Evolutionary conservation across 805 yeast species (phyloP).

Genomic region (baker's yeast (Saccharomyces cerevisiae)): DNA sequence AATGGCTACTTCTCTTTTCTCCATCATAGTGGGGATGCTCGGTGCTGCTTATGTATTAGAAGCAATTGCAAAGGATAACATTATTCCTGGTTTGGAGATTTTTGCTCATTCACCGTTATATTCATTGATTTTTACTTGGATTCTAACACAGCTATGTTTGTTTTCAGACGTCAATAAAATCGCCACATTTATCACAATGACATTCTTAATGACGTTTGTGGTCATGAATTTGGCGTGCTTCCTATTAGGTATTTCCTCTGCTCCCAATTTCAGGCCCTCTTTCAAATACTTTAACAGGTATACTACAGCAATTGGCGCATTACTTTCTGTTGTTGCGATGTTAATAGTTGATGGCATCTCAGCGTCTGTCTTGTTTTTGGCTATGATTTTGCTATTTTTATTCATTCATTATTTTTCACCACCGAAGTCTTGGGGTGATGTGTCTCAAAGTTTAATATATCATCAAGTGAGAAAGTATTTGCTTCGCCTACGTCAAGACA

Average conservation of each 20-base stretch:
- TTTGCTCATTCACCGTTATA: slow-evolving; percentile 61
- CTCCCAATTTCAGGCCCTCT: slow-evolving; percentile 97
- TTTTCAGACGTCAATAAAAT: slow-evolving; percentile 88
- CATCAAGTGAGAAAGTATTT: slow-evolving; percentile 91
- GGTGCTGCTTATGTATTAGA: slow-evolving; percentile 90
- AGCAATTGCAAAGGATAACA: slow-evolving; percentile 83
- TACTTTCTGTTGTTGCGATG: slow-evolving; percentile 74
- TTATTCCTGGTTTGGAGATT: slow-evolving; percentile 66
- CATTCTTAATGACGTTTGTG: slow-evolving; percentile 90
- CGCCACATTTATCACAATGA: slow-evolving; percentile 95
- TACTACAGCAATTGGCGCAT: slow-evolving; percentile 73
- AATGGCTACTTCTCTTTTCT: slow-evolving; percentile 79
- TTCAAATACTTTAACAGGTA: slow-evolving; percentile 76
- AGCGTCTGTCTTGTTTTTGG: slow-evolving; percentile 66
- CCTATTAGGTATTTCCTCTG: slow-evolving; percentile 75
- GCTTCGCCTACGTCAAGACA: slow-evolving; percentile 74
- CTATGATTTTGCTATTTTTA: slow-evolving; percentile 57
- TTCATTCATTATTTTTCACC: slow-evolving; percentile 86
- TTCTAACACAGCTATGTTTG: slow-evolving; percentile 73
- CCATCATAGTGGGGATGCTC: slow-evolving; percentile 89
- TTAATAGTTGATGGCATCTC: slow-evolving; percentile 87
- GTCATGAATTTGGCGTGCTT: slow-evolving; percentile 93
- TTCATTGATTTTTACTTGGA: slow-evolving; percentile 70
- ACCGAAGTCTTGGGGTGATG: slow-evolving; percentile 97
- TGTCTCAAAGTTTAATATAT: slow-evolving; percentile 87